Evolutionary conservation across 192 early-diverging fungal species (phyloP), one percentile per base, ranked within the genome.

Genomic region (Podila horticola): DNA sequence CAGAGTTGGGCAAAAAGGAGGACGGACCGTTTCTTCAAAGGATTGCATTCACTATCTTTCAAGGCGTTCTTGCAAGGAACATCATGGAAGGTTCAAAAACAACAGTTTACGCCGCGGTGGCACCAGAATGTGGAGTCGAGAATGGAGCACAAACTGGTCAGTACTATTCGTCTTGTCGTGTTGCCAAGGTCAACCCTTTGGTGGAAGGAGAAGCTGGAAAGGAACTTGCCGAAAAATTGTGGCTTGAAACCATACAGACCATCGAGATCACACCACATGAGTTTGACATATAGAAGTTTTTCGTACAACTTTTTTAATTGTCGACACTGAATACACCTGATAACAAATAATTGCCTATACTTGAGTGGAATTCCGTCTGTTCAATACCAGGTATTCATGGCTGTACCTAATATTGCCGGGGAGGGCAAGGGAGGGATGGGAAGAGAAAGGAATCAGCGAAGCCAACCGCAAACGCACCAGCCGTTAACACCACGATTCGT

Each of bases 111-210:
- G 65, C 65, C 19, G 48, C 65, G 13, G 33, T 33, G 12, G 50
- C n/a, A 55, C 65, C 65, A 24, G 65, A 67, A n/a, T 67, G 65
- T 17, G 65, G 65, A 30, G 52, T 67, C 29, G 65, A 67, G 30
- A 52, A 67, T 55, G 65, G 65, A 67, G 65, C 50, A n/a, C 26
- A 57, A 30, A 9, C 9, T 57, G 65, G 65, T 5, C 65, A 57
- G 19, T 67, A 67, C 29, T 67, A 57, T 55, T 67, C 65, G 9
- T 31, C 26, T 1, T 67, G 65, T 57, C 51, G 65, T 30, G 28
- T 28, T 8, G 51, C 65, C 49, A 30, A 30, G 7, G 28, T 67
- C 28, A 67, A 67, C 50, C 49, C 49, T 29, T 2, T 67, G 2
- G 29, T 57, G 51, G 65, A 67, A 17, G 65, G 65, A 33, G 50